A percentile compares a stretch with the other conserved stretches of the same genome.
phyloP scores from a whole-genome alignment of 139 green algal species.

The Penium margaritaceum region DNA sequence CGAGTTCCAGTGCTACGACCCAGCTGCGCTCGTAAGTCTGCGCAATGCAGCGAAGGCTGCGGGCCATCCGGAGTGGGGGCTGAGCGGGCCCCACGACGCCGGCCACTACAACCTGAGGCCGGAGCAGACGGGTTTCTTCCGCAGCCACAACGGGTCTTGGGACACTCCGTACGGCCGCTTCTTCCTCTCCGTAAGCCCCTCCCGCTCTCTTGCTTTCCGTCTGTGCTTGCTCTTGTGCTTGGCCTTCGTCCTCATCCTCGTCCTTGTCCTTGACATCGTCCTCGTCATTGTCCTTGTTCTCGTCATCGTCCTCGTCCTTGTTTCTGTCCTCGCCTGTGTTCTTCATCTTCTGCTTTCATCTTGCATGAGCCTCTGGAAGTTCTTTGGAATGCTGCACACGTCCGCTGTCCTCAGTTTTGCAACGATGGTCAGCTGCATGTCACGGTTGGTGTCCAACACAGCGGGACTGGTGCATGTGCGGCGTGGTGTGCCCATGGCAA shows the following conservation, averaged over 20 bases:
- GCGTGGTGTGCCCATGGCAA: no score
- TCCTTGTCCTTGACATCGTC: neutral
- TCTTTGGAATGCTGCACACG: no score
- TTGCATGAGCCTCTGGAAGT: no score
- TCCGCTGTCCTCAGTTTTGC: no score
- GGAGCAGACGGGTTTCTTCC: slow-evolving; percentile 86
- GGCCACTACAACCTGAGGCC: slow-evolving; percentile 79
- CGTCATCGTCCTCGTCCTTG: no score
- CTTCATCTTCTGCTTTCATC: slow-evolving; percentile 77
- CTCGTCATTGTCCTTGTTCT: no score
- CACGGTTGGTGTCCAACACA: no score
- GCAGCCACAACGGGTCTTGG: slow-evolving; percentile 68
- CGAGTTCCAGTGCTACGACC: slow-evolving; percentile 97
- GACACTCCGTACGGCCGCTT: slow-evolving; percentile 82
- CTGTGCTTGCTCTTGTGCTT: neutral
- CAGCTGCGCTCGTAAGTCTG: slow-evolving; percentile 79
- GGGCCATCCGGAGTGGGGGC: slow-evolving; percentile 79
- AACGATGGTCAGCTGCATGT: no score
- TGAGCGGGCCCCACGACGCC: slow-evolving; percentile 78
- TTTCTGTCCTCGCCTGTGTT: no score
- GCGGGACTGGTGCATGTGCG: no score
- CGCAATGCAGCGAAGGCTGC: slow-evolving; percentile 54
- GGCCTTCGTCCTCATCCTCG: neutral
- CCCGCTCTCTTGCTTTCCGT: neutral
- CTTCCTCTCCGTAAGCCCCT: slow-evolving; percentile 60